A percentile compares a stretch with the other conserved stretches of the same genome.
phyloP scores from a whole-genome alignment of 1,284 basidiomycete species.

The Peniophora sp. region DNA sequence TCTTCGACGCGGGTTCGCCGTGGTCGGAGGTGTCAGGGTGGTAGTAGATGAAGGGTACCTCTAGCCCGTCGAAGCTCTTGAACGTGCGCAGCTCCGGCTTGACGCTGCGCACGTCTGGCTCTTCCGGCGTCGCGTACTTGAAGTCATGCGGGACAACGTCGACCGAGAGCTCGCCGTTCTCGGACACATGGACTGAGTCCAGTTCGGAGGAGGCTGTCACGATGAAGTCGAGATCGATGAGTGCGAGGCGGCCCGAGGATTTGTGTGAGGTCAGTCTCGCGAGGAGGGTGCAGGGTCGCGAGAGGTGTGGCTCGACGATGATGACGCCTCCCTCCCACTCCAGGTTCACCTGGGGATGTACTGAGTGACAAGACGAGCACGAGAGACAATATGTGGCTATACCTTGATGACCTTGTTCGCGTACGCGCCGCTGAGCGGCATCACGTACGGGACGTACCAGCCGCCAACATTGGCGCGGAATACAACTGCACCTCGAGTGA shows the following conservation, averaged over 20 bases:
- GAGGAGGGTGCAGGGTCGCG: constrained; percentile 20
- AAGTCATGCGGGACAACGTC: constrained; percentile 13
- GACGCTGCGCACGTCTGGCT: constrained; percentile 13
- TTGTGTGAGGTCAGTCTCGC: constrained; percentile 21
- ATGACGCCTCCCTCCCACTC: constrained; percentile 23
- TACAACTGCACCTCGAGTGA: constrained; percentile 19
- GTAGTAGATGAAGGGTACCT: constrained; percentile 29
- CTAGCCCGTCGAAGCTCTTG: constrained; percentile 28
- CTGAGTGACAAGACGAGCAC: too few species aligned
- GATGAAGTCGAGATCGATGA: constrained; percentile 9
- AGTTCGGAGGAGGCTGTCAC: constrained; percentile 8
- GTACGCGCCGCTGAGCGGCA: constrained; percentile 21
- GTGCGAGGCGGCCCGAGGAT: constrained; percentile 18
- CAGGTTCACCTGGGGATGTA: constrained; percentile 19
- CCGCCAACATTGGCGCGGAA: constrained; percentile 29
- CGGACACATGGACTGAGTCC: constrained; percentile 14
- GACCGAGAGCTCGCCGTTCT: constrained; percentile 10
- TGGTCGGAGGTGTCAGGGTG: constrained; percentile 17
- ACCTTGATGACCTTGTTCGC: constrained; percentile 15
- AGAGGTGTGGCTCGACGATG: constrained; percentile 21
- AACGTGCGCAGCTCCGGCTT: constrained; percentile 24
- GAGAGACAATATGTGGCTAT: too few species aligned
- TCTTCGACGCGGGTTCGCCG: neutral
- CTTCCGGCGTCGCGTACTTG: constrained; percentile 21
- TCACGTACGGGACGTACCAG: constrained; percentile 22